These are phyloP conservation scores for Neurospora africana DNA, from an alignment of 495 filamentous ascomycete genomes.

Conservation along the genomic window DNA sequence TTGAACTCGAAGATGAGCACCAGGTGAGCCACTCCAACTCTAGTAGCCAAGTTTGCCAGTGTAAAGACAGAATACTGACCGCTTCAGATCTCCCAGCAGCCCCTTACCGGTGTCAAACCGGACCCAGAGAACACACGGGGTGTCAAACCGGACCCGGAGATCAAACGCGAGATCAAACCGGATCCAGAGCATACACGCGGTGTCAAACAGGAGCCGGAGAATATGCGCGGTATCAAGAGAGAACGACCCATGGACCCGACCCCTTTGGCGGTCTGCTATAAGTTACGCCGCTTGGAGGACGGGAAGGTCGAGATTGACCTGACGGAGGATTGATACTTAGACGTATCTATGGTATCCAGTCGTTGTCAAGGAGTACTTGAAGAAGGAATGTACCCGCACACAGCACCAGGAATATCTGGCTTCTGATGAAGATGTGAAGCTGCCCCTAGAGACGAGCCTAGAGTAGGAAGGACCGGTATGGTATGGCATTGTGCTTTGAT, in stretches of 20 bases:
- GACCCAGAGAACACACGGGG: neutral
- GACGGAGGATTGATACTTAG: neutral
- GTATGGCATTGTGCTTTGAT: neutral
- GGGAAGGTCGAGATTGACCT: constrained; percentile 1
- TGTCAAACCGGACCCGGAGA: neutral
- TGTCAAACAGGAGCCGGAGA: neutral
- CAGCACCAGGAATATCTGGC: neutral
- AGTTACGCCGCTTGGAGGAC: neutral
- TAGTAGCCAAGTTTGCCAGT: neutral
- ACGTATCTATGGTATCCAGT: neutral
- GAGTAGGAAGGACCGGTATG: neutral
- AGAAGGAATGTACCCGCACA: neutral
- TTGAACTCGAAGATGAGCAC: neutral
- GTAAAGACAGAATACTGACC: neutral
- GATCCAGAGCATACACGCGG: neutral
- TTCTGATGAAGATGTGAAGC: neutral
- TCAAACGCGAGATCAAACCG: neutral
- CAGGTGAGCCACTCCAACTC: neutral
- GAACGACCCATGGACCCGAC: neutral
- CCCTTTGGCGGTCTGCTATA: neutral
- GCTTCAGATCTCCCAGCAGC: neutral
- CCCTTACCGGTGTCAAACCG: neutral
- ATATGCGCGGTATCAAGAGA: neutral
- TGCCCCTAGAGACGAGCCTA: neutral
- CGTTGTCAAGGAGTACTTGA: neutral